Conservation (phyloP, 192 early-diverging fungal genomes). For the Chytriomyces sp. region DNA sequence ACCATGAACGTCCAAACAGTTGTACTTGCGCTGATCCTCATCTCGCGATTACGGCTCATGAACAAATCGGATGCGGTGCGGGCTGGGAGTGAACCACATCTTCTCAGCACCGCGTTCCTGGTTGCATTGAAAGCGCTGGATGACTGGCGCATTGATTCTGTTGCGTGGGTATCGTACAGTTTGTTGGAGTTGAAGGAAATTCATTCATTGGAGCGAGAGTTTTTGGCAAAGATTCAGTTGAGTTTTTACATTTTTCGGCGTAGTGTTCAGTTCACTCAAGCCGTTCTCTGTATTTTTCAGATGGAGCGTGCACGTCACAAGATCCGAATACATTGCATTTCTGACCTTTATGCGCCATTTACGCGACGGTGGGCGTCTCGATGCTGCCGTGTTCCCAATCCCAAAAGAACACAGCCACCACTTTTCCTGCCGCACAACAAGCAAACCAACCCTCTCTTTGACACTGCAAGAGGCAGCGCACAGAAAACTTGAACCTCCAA, state of each 20-base stretch:
- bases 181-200: slow-evolving; percentile 7
- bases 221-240: slow-evolving; percentile 22
- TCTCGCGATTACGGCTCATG: slow-evolving; percentile 23
- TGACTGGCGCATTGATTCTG: slow-evolving; percentile 33
- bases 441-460: too few relatives aligned
- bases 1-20: slow-evolving; percentile 15
- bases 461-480: too few relatives aligned
- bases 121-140: slow-evolving; percentile 33
- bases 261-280: too few relatives aligned
- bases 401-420: not conserved
- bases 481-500: too few relatives aligned
- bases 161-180: slow-evolving; percentile 32
- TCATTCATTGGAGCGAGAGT: slow-evolving; percentile 36
- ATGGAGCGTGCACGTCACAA: not conserved
- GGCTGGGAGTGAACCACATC: slow-evolving; percentile 23
- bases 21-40: slow-evolving; percentile 26
- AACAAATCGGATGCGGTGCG: slow-evolving; percentile 23
- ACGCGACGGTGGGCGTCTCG: not conserved
- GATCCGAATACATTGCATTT: not conserved
- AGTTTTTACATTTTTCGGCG: not conserved
- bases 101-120: slow-evolving; percentile 27
- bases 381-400: not conserved
- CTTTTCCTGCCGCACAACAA: not conserved
- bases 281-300: not conserved
- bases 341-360: not conserved